Base-by-base conservation (phyloP, 306 rosid species). In the Pterocarpus santalinus region DNA sequence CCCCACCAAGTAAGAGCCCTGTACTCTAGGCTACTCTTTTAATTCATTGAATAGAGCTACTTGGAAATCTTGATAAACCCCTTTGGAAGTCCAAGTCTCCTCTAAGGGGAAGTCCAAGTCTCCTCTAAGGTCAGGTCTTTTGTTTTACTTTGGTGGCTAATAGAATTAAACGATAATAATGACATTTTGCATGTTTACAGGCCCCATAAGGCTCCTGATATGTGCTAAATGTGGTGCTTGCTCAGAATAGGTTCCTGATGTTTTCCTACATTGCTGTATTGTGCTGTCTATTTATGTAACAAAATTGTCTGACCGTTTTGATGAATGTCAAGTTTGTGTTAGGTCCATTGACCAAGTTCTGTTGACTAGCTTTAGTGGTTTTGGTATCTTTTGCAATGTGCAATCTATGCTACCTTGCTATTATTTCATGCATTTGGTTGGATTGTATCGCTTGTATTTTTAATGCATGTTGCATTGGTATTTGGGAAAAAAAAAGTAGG, bases 41-140 rank as follows among this genome's bases (percentile, higher is more conserved):
- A 2, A n/a, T 16, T 71, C 63, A 51, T 71, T 53, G 65, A 70
- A 15, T 51, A 44, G 8, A 34, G 58, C 58, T 46, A 49, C 22
- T 47, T 30, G 39, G 30, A 47, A 49, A 47, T 32, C 30, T 33
- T 32, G 55, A 68, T 11, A 44, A 44, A 47, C 12, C 5, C 36
- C 12, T 1, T 47, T 22, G 30, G 44, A 69, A 69, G 17, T 44
- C 55, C 75, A 69, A 32, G 30, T n/a, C n/a, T 68, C 10, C 17
- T 22, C 14, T 9, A 68, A 46, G 41, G 74, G 30, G 44, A 69
- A 69, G 17, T 44, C 55, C 75, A 69, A 32, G 30, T n/a, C n/a
- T 68, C 10, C 17, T 22, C 14, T 9, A 68, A 46, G 41, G 74
- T 12, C 74, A 46, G 12, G 7, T 69, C 0, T 70, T 70, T 49